Percentiles rank a stretch among this genome's conserved stretches.
Evolutionary conservation across 2,329 filamentous ascomycete genomes (phyloP).

Genomic region (Penicillium sp.): DNA sequence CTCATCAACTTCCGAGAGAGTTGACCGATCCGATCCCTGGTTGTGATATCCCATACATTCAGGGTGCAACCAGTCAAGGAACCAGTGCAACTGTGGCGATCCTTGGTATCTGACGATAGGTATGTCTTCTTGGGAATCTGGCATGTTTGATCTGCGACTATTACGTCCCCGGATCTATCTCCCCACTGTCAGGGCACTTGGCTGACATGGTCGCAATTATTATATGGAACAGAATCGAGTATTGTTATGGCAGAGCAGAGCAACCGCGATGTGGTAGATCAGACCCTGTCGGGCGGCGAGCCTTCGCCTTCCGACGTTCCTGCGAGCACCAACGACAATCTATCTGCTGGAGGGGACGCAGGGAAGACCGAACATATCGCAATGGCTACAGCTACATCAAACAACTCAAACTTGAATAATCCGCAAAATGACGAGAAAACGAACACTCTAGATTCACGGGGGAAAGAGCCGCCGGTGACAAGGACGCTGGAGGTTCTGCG

Average conservation of each 20-base stretch:
- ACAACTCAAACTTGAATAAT: slow-evolving; percentile 25
- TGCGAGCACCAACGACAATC: slow-evolving; percentile 58
- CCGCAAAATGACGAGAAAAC: slow-evolving; percentile 26
- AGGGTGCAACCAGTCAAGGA: slow-evolving; percentile 34
- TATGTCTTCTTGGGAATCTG: slow-evolving; percentile 27
- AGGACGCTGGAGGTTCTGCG: slow-evolving; percentile 23
- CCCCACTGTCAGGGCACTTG: slow-evolving; percentile 21
- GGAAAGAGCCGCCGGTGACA: slow-evolving; percentile 25
- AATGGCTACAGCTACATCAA: slow-evolving; percentile 31
- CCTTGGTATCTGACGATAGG: slow-evolving; percentile 45
- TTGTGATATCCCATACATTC: slow-evolving; percentile 33
- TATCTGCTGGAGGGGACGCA: slow-evolving; percentile 52
- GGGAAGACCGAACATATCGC: slow-evolving; percentile 44
- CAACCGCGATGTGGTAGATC: slow-evolving; percentile 69
- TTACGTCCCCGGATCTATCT: slow-evolving; percentile 13
- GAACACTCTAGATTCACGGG: slow-evolving; percentile 15
- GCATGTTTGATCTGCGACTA: slow-evolving; percentile 19
- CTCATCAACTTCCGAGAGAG: slow-evolving; percentile 21
- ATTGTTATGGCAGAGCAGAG: slow-evolving; percentile 72
- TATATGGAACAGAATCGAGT: slow-evolving; percentile 46
- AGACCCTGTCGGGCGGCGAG: slow-evolving; percentile 65
- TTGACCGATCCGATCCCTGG: slow-evolving; percentile 29
- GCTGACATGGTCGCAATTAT: slow-evolving; percentile 36
- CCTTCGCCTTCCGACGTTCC: slow-evolving; percentile 63
- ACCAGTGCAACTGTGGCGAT: slow-evolving; percentile 44